Conservation (phyloP, 495 filamentous ascomycete species). For the Penicillium bialowiezense region DNA sequence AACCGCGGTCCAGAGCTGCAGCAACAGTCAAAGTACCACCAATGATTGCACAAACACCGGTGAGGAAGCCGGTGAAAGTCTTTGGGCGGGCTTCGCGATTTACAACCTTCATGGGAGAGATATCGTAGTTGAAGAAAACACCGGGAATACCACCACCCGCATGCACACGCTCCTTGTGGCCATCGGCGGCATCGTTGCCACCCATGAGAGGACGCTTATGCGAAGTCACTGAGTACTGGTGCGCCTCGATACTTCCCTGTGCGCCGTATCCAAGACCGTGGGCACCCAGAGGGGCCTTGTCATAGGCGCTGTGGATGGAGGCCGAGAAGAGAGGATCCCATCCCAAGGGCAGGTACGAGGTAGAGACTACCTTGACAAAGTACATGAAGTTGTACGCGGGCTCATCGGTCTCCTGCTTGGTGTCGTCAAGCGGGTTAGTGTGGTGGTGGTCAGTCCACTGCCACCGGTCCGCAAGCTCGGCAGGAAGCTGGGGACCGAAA, state of each 20-base stretch:
- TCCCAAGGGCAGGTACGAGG: constrained; percentile 86
- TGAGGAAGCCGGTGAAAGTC: constrained; percentile 84
- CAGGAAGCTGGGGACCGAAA: constrained; percentile 90
- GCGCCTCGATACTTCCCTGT: constrained; percentile 87
- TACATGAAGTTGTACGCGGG: constrained; percentile 96
- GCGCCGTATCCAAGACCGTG: constrained; percentile 54
- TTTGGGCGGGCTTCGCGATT: constrained; percentile 89
- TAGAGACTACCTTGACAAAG: constrained; percentile 97
- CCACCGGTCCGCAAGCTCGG: constrained; percentile 61
- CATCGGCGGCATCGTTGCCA: constrained; percentile 76
- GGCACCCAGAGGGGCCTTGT: constrained; percentile 57
- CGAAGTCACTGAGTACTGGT: constrained; percentile 95
- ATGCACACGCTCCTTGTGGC: constrained; percentile 87
- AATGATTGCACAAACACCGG: constrained; percentile 90
- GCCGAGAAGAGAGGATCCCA: constrained; percentile 58
- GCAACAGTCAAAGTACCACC: constrained; percentile 95
- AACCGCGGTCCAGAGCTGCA: constrained; percentile 83
- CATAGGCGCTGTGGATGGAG: constrained; percentile 46
- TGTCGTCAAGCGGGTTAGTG: constrained; percentile 85
- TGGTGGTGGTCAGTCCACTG: constrained; percentile 91
- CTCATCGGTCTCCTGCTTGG: constrained; percentile 72
- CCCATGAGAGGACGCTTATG: constrained; percentile 84
- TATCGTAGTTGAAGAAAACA: constrained; percentile 98
- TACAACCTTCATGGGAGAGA: constrained; percentile 99
- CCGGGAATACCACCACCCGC: constrained; percentile 89